Conservation (phyloP, 2,329 filamentous ascomycete genomes). For the Beauveria sp. region DNA sequence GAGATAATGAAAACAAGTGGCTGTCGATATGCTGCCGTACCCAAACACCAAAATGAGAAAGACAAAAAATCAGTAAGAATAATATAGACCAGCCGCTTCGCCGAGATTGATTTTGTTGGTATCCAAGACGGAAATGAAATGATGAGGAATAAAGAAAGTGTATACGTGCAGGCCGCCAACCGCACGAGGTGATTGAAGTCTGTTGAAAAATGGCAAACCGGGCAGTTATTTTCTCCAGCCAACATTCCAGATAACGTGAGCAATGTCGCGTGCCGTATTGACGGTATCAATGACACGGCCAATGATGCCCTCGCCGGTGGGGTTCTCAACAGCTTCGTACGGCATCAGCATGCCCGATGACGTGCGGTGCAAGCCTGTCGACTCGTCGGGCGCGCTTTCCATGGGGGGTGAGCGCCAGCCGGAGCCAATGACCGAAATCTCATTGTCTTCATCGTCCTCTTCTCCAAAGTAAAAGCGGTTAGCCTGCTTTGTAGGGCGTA, state of each 20-base stretch:
- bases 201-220: not conserved
- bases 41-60: not conserved
- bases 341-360: conserved; percentile 90
- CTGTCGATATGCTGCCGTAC: conserved; percentile 1
- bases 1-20: not conserved
- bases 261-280: conserved; percentile 64
- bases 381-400: conserved; percentile 37
- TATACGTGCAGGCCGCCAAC: not conserved
- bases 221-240: conserved; percentile 48
- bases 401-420: conserved; percentile 26
- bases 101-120: conserved; percentile 5
- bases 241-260: conserved; percentile 65
- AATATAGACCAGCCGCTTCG: conserved; percentile 1
- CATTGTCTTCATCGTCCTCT: conserved; percentile 47
- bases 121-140: conserved; percentile 10
- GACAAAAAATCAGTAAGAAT: not conserved
- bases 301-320: conserved; percentile 56
- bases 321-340: conserved; percentile 64
- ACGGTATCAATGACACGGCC: conserved; percentile 76
- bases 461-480: conserved; percentile 55
- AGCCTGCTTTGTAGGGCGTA: conserved; percentile 62
- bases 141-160: not conserved
- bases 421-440: conserved; percentile 21
- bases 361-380: conserved; percentile 64
- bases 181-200: not conserved